A percentile compares a stretch with the other conserved stretches of the same genome.
phyloP scores from a whole-genome alignment of 2,329 filamentous ascomycete genomes.

The Beauveria bassiana region DNA sequence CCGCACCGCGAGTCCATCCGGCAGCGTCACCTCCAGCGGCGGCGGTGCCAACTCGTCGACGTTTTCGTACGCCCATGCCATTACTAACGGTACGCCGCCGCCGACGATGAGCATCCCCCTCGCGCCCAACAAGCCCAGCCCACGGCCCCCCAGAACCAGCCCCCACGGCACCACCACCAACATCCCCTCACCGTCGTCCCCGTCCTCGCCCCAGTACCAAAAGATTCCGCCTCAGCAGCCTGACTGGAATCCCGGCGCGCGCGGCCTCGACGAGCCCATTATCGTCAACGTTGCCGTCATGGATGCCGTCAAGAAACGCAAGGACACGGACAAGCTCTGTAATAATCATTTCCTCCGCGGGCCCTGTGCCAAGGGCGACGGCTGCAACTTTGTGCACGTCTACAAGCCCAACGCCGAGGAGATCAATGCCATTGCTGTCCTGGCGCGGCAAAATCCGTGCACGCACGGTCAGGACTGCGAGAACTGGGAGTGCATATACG shows the following conservation, averaged over 20 bases:
- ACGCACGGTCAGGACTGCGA: conserved; percentile 50
- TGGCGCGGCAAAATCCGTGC: conserved; percentile 52
- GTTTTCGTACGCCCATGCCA: conserved; percentile 32
- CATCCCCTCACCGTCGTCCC: background rate
- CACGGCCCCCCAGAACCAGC: conserved; percentile 8
- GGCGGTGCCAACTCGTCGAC: conserved; percentile 20
- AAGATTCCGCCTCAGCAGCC: conserved; percentile 23
- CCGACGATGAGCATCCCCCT: conserved; percentile 36
- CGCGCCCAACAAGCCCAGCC: conserved; percentile 22
- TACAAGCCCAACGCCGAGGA: conserved; percentile 47
- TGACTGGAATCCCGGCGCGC: conserved; percentile 45
- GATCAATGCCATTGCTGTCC: conserved; percentile 45
- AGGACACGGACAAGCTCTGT: conserved; percentile 49
- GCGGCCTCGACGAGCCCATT: conserved; percentile 48
- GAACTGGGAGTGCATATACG: conserved; percentile 52
- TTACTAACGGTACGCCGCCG: conserved; percentile 33
- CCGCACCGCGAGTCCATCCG: conserved; percentile 22
- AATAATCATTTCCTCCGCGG: conserved; percentile 55
- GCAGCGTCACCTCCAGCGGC: conserved; percentile 32
- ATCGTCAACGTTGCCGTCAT: conserved; percentile 36
- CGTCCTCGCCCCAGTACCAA: conserved; percentile 12
- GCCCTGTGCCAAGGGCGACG: conserved; percentile 45
- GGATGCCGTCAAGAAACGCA: conserved; percentile 49
- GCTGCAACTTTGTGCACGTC: conserved; percentile 50
- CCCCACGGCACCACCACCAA: background rate